These are phyloP conservation scores for Neofusicoccum umdonicola DNA, from an alignment of 2,329 filamentous ascomycete genomes.

Conservation along the genomic window DNA sequence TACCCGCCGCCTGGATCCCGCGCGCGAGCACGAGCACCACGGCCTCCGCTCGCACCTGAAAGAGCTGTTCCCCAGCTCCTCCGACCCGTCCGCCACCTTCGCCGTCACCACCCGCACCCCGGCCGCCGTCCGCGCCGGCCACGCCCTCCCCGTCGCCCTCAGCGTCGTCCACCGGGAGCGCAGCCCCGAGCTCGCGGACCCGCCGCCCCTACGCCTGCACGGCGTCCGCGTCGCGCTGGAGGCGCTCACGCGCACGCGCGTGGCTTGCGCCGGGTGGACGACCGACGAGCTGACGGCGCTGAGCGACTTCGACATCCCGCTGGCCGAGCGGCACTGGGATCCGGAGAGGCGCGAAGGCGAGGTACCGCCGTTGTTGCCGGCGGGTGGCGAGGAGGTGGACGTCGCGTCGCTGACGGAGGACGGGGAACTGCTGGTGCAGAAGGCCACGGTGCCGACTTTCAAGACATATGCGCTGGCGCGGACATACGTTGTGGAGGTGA, in stretches of 20 bases:
- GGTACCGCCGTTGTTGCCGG: neutral
- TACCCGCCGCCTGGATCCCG: constrained; percentile 20
- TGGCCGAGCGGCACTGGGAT: neutral
- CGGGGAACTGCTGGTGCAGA: constrained; percentile 17
- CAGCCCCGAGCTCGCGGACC: constrained; percentile 23
- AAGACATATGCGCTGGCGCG: constrained; percentile 27
- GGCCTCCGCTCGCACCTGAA: constrained; percentile 19
- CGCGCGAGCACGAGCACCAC: constrained; percentile 11
- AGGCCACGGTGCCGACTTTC: constrained; percentile 24
- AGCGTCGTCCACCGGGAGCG: constrained; percentile 27
- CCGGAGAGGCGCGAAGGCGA: neutral
- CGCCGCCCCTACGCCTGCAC: constrained; percentile 26
- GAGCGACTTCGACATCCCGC: neutral
- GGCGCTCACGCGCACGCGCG: constrained; percentile 21
- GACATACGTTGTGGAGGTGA: constrained; percentile 26
- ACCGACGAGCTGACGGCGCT: constrained; percentile 3
- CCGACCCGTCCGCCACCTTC: constrained; percentile 21
- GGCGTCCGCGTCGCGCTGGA: constrained; percentile 26
- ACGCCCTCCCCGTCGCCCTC: constrained; percentile 21
- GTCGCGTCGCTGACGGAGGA: constrained; percentile 6
- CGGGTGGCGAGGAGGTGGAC: neutral
- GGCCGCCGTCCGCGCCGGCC: constrained; percentile 21
- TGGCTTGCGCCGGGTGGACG: constrained; percentile 23
- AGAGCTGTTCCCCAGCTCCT: constrained; percentile 15
- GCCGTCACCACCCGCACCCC: constrained; percentile 21